These are phyloP conservation scores for Melampsora abietis-canadensis DNA, from an alignment of 1,284 basidiomycete species.

Conservation along the genomic window DNA sequence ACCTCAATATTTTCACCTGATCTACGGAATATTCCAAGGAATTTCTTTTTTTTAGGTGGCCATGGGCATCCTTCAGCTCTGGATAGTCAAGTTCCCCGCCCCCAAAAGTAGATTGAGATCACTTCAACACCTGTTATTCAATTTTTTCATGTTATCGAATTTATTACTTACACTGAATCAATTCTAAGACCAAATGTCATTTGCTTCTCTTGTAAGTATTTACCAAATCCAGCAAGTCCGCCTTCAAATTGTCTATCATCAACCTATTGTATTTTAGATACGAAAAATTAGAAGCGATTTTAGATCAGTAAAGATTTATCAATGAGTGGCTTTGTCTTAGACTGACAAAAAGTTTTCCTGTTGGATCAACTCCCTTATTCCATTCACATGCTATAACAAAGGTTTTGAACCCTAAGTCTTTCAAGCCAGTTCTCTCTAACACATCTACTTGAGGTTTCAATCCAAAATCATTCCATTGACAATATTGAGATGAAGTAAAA, in stretches of 20 bases:
- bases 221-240: neutral
- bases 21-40: too few relatives aligned
- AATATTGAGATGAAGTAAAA: neutral
- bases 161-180: neutral
- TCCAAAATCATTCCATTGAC: neutral
- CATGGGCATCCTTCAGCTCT: neutral
- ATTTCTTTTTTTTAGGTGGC: neutral
- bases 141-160: too few relatives aligned
- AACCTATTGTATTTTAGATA: constrained; percentile 1
- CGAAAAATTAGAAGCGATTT: neutral
- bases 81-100: neutral
- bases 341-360: neutral
- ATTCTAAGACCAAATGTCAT: neutral
- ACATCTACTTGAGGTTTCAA: neutral
- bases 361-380: neutral
- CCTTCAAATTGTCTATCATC: constrained; percentile 1
- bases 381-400: neutral
- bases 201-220: neutral
- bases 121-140: too few relatives aligned
- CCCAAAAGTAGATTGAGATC: too few relatives aligned
- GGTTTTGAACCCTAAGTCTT: neutral
- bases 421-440: neutral
- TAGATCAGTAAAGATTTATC: neutral
- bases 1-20: too few relatives aligned
- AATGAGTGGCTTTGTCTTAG: neutral